phyloP scores from a whole-genome alignment of 805 yeast species.

The Nakazawaea wickerhamii region DNA sequence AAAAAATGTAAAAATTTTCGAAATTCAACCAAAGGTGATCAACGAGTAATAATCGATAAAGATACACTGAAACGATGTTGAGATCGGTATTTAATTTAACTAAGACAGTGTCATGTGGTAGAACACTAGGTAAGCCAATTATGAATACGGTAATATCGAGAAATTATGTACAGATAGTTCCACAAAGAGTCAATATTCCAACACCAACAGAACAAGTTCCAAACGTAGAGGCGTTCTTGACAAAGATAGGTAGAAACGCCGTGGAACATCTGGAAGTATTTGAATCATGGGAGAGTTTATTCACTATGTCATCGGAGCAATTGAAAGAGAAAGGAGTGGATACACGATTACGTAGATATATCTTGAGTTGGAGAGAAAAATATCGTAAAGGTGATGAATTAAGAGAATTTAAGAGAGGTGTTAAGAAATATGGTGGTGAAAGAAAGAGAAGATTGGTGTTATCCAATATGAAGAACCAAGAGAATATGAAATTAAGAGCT shows the following conservation, averaged over 20 bases:
- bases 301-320: conserved; percentile 44
- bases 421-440: conserved; percentile 85
- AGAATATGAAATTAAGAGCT: conserved; percentile 35
- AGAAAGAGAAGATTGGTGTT: conserved; percentile 63
- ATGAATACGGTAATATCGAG: background rate
- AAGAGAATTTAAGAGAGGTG: conserved; percentile 51
- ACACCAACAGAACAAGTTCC: conserved; percentile 51
- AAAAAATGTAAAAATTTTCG: conserved; percentile 4
- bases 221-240: conserved; percentile 68
- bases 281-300: conserved; percentile 69
- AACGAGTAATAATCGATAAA: background rate
- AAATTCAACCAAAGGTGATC: background rate
- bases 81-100: background rate
- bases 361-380: conserved; percentile 67
- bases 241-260: conserved; percentile 72
- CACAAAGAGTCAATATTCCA: conserved; percentile 27
- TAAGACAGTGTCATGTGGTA: background rate
- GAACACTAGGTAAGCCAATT: background rate
- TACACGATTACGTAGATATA: conserved; percentile 62
- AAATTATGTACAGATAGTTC: conserved; percentile 7
- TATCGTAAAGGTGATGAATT: conserved; percentile 50
- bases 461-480: conserved; percentile 56
- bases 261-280: conserved; percentile 62
- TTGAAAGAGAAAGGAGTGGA: conserved; percentile 79
- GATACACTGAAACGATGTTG: background rate